Base-by-base conservation (phyloP, 495 filamentous ascomycete species). In the Xylaria sp. region DNA sequence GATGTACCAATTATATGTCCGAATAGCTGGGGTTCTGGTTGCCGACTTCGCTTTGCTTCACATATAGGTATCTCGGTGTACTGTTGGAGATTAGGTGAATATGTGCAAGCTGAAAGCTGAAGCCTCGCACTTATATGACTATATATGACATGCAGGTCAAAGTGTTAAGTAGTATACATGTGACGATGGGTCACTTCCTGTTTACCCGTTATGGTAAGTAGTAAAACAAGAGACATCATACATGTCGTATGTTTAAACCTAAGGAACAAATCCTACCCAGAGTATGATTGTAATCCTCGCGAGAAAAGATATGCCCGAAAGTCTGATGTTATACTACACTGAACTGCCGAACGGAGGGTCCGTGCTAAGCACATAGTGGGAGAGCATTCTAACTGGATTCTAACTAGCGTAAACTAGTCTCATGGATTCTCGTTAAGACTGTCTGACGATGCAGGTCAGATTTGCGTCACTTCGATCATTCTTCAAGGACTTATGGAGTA, bases 301-400 rank as follows among this genome's bases (percentile, higher is more conserved):
- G 19, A 59, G 33, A 62, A 62, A 43, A 40, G 3, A 44, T 64
- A 37, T 31, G 21, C 48, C 64, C 64, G 64, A 67, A 43, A 31
- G 3, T 40, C 48, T 26, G 48, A 48, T 43, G 21, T 40, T 11
- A 55, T 41, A n/a, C 33, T 35, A 31, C 19, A 48, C 31, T 19
- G 33, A 67, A 67, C 64, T 67, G 64, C 64, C 64, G 64, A 67
- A n/a, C 12, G 19, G 46, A 55, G 11, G n/a, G 48, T 48, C 59
- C 59, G 37, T 43, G 21, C 37, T 43, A 29, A 62, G 59, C 59
- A 41, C 59, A 62, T 62, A 21, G 64, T 43, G 7, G 35, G 6
- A 33, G 46, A 11, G 33, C 12, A n/a, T 40, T 55, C 44, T 67
- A 52, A 52, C 44, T 31, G n/a, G 5, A 50, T 65, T 35, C 29